phyloP scores from a whole-genome alignment of 805 yeast genomes.

The Candida chilensis region DNA sequence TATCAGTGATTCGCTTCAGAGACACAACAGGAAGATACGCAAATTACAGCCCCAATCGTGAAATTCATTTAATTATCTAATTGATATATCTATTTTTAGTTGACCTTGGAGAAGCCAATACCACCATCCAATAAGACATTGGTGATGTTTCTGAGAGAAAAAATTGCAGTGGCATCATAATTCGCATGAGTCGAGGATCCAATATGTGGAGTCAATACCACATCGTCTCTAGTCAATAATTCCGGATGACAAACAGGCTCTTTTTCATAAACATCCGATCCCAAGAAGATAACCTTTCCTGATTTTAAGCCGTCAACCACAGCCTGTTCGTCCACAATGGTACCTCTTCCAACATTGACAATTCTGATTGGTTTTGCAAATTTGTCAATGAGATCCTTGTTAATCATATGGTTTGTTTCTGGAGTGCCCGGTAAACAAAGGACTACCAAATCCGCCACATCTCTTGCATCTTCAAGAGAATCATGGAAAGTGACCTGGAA shows the following conservation, averaged over 20 bases:
- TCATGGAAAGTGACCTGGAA: slow-evolving; percentile 19
- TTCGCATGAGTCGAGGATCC: slow-evolving; percentile 61
- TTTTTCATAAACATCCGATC: slow-evolving; percentile 61
- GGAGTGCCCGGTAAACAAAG: slow-evolving; percentile 60
- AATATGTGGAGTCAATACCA: slow-evolving; percentile 60
- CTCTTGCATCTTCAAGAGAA: slow-evolving; percentile 13
- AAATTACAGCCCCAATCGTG: too few relatives aligned
- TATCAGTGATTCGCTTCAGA: too few relatives aligned
- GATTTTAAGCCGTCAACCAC: slow-evolving; percentile 47
- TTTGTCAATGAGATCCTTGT: slow-evolving; percentile 31
- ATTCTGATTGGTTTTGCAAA: slow-evolving; percentile 49
- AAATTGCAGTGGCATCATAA: slow-evolving; percentile 38
- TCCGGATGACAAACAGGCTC: slow-evolving; percentile 51
- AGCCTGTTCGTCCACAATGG: slow-evolving; percentile 59
- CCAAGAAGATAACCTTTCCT: slow-evolving; percentile 58
- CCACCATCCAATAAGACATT: slow-evolving; percentile 30
- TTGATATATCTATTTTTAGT: too few relatives aligned
- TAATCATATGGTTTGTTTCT: slow-evolving; percentile 46
- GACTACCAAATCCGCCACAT: slow-evolving; percentile 60
- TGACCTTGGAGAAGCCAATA: slow-evolving; percentile 20
- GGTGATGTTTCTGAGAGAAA: slow-evolving; percentile 48
- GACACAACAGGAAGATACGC: too few relatives aligned
- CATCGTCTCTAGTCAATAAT: slow-evolving; percentile 49
- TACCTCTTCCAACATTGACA: slow-evolving; percentile 72
- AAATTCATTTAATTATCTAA: too few relatives aligned